Conservation (phyloP, 2,329 filamentous ascomycete species). For the Fusarium abutilonis region DNA sequence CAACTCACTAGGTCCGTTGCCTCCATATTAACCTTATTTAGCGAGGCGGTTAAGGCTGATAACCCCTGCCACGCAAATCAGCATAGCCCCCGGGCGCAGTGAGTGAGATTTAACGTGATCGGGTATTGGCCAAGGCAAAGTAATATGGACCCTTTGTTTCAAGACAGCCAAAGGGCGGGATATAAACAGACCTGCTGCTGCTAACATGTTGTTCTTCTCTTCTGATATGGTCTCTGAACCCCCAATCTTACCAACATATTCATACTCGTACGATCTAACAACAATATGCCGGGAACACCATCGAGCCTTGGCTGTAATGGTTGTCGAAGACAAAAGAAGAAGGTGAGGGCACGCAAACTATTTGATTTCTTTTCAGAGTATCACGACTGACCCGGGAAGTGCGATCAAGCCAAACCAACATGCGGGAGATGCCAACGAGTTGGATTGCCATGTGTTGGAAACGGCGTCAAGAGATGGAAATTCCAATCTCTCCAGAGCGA, state of each 20-base stretch:
- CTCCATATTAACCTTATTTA: not conserved
- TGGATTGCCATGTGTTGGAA: constrained; percentile 27
- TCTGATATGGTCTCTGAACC: not conserved
- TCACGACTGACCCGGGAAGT: constrained; percentile 3
- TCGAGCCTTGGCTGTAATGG: constrained; percentile 29
- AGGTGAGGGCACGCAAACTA: constrained; percentile 11
- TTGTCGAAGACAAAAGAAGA: constrained; percentile 36
- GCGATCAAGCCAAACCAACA: constrained; percentile 25
- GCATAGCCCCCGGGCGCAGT: constrained; percentile 3
- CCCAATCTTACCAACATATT: not conserved
- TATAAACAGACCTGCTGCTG: not conserved
- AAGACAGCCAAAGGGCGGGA: not conserved
- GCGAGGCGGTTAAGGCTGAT: not conserved
- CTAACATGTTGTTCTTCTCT: not conserved
- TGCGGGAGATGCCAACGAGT: constrained; percentile 38
- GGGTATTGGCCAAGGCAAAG: not conserved
- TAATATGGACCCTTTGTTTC: not conserved
- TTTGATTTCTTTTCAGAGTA: not conserved
- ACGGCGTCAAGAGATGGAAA: constrained; percentile 36
- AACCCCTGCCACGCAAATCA: not conserved
- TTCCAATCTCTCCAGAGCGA: constrained; percentile 21
- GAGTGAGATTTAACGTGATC: not conserved
- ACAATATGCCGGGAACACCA: constrained; percentile 30
- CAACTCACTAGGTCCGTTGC: not conserved
- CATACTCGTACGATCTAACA: not conserved